Percentiles rank a stretch among this genome's conserved stretches.
These are phyloP conservation scores for Daedaleopsis nitida DNA, from an alignment of 768 basidiomycete species.

Conservation along the genomic window DNA sequence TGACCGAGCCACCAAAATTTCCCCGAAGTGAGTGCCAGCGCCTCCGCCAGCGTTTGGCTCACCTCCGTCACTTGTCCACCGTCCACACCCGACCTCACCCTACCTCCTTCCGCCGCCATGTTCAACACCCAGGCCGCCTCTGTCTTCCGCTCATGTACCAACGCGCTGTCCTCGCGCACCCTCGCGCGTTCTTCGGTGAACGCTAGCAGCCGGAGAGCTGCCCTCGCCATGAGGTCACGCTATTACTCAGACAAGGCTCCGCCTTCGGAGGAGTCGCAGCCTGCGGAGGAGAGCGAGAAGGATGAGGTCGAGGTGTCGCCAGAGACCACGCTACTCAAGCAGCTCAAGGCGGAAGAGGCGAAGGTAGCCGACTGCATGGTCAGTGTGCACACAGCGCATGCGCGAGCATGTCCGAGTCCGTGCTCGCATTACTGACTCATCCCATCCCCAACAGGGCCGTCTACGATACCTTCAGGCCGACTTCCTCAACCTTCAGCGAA, in stretches of 20 bases:
- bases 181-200: slow-evolving; percentile 41
- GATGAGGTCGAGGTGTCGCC: slow-evolving; percentile 26
- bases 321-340: slow-evolving; percentile 41
- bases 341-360: slow-evolving; percentile 79
- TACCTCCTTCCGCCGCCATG: slow-evolving; percentile 39
- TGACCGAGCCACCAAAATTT: slow-evolving; percentile 22
- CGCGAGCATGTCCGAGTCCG: background rate
- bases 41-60: slow-evolving; percentile 23
- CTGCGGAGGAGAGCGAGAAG: slow-evolving; percentile 32
- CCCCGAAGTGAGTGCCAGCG: slow-evolving; percentile 10
- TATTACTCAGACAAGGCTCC: slow-evolving; percentile 60
- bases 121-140: slow-evolving; percentile 52
- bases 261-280: slow-evolving; percentile 27
- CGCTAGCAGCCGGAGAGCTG: slow-evolving; percentile 26
- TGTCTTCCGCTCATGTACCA: slow-evolving; percentile 59
- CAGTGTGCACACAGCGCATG: slow-evolving; percentile 30
- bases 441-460: slow-evolving; percentile 58
- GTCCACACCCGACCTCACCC: slow-evolving; percentile 12
- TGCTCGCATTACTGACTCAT: background rate
- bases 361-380: slow-evolving; percentile 87
- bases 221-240: slow-evolving; percentile 36
- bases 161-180: slow-evolving; percentile 53
- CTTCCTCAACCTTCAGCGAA: slow-evolving; percentile 92
- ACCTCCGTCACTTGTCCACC: slow-evolving; percentile 18
- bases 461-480: slow-evolving; percentile 93